Percentiles rank a stretch among this genome's conserved stretches.
Evolutionary conservation across 2,329 filamentous ascomycete genomes (phyloP).

Genomic region (Gremmenia infestans): DNA sequence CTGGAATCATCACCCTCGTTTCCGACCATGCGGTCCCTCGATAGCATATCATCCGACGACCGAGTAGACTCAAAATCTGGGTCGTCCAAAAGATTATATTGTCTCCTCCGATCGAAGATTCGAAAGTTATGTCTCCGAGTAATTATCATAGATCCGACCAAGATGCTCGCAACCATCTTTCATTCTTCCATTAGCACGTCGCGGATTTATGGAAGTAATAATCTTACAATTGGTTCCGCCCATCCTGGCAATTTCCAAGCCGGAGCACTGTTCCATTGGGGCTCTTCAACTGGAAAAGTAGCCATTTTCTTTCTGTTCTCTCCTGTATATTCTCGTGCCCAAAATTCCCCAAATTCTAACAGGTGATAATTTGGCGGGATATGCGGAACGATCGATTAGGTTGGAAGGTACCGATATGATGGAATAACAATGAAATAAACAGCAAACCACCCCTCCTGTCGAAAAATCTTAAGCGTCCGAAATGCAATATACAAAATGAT

Average conservation of each 20-base stretch:
- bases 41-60: slow-evolving; percentile 29
- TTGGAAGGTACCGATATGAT: no score
- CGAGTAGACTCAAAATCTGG: slow-evolving; percentile 21
- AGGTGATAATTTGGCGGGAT: no score
- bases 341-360: neutral
- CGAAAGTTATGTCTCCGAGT: slow-evolving; percentile 25
- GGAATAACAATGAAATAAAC: no score
- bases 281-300: slow-evolving; percentile 25
- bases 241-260: slow-evolving; percentile 31
- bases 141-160: slow-evolving; percentile 29
- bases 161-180: slow-evolving; percentile 32
- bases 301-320: neutral
- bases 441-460: no score
- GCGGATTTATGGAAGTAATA: neutral
- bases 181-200: slow-evolving; percentile 10
- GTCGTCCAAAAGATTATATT: slow-evolving; percentile 23
- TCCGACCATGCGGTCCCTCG: slow-evolving; percentile 24
- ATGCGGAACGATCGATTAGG: no score
- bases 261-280: slow-evolving; percentile 30
- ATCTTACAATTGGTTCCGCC: slow-evolving; percentile 30
- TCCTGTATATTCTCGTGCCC: neutral
- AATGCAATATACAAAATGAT: no score
- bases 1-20: slow-evolving; percentile 13
- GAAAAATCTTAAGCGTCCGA: no score
- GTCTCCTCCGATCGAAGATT: slow-evolving; percentile 19